Conservation (phyloP, 2,329 filamentous ascomycete species). For the Diaporthe helianthi region DNA sequence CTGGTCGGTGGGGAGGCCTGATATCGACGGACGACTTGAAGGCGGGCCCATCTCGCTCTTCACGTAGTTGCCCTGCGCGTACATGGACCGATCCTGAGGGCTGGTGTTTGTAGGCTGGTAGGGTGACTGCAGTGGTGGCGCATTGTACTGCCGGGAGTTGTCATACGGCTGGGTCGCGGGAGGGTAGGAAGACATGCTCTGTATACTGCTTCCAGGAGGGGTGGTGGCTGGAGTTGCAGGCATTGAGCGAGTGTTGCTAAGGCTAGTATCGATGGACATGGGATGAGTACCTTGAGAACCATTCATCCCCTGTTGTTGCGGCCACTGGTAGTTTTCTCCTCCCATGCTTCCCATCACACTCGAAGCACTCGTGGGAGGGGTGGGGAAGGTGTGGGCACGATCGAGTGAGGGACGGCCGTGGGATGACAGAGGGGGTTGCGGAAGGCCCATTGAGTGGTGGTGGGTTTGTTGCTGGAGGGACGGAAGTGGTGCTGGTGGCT, state of each 20-base stretch:
- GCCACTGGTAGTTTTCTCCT: slow-evolving; percentile 83
- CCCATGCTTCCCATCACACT: slow-evolving; percentile 79
- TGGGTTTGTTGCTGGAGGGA: slow-evolving; percentile 73
- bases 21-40: slow-evolving; percentile 63
- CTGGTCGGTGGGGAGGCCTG: slow-evolving; percentile 60
- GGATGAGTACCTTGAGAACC: slow-evolving; percentile 70
- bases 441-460: slow-evolving; percentile 65
- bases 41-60: slow-evolving; percentile 92
- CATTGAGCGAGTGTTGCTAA: slow-evolving; percentile 83
- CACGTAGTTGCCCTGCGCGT: slow-evolving; percentile 74
- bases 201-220: slow-evolving; percentile 78
- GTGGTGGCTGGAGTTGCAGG: slow-evolving; percentile 91
- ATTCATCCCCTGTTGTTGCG: slow-evolving; percentile 63
- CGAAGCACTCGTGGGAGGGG: slow-evolving; percentile 90
- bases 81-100: slow-evolving; percentile 68
- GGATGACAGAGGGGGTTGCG: slow-evolving; percentile 62
- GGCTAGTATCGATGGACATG: slow-evolving; percentile 80
- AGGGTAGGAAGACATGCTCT: slow-evolving; percentile 81
- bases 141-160: slow-evolving; percentile 77
- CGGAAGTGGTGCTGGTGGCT: slow-evolving; percentile 61
- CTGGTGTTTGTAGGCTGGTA: slow-evolving; percentile 70
- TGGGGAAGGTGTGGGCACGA: slow-evolving; percentile 90
- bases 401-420: slow-evolving; percentile 82
- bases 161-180: slow-evolving; percentile 75
- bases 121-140: slow-evolving; percentile 70